Evolutionary conservation across 495 filamentous ascomycete species (phyloP), one percentile per base, ranked within the genome.

Genomic region (Penicilliopsis zonata): DNA sequence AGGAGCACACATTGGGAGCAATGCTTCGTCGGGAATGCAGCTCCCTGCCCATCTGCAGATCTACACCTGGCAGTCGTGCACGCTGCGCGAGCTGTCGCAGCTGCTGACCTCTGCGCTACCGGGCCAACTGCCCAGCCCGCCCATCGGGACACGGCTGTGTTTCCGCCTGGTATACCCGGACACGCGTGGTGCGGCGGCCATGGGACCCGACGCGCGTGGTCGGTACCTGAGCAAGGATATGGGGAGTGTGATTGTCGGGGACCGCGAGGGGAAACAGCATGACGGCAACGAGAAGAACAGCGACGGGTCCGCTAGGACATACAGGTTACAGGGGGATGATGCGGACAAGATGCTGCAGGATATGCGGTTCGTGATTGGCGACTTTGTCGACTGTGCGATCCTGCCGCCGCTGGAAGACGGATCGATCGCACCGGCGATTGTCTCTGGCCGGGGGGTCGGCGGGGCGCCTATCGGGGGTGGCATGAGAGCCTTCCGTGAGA

Each of bases 111-210:
- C 65, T 34, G 69, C 80, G 0, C 58, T 86, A 1, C 82, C 82
- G 0, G 47, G 51, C 15, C 52, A 87, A 34, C 72, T 94, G 14
- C 82, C 87, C n/a, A 44, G 65, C 31, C 84, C 81, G 0, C 69
- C 74, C 13, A 68, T 85, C 27, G 86, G 87, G 35, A 87, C 86
- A 2, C 74, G 87, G 28, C 67, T 94, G 23, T 74, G 76, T 31
- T 98, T 86, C 66, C 78, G 86, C 1, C 73, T 94, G 34, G 70
- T 94, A 36, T 95, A 79, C 56, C 80, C 80, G 9, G 86, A 94
- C 57, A 80, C 80, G 13, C 68, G 76, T 9, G 64, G 53, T 20
- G 61, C 60, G 3, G 53, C 64, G 16, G 53, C 57, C 21, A 48
- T 47, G 35, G 57, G 53, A 5, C 54, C 60, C 4, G 58, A 67